phyloP scores from a whole-genome alignment of 495 filamentous ascomycete species.

The Pseudomonodictys pantanalensis region DNA sequence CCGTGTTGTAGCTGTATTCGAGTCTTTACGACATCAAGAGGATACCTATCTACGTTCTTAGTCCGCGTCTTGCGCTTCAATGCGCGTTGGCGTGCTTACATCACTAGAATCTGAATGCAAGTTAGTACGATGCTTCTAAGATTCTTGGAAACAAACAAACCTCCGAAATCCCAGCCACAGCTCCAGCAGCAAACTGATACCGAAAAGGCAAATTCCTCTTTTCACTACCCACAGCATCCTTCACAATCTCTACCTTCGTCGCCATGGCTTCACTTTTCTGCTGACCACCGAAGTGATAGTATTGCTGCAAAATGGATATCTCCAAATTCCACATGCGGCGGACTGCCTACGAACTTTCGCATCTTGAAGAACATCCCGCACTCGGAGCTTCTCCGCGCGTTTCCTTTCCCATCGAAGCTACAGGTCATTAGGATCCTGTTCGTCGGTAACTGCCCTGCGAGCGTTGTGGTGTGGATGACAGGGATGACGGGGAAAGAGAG shows the following conservation, averaged over 20 bases:
- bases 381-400: too few species aligned
- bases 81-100: conserved; percentile 3
- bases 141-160: conserved; percentile 2
- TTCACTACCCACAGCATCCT: neutral
- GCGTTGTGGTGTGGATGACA: neutral
- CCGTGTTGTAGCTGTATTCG: conserved; percentile 29
- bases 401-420: too few species aligned
- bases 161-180: conserved; percentile 28
- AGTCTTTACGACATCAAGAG: conserved; percentile 26
- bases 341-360: too few species aligned
- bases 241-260: neutral
- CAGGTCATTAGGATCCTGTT: neutral
- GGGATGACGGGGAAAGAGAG: conserved; percentile 10
- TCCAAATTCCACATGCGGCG: too few species aligned
- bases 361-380: too few species aligned
- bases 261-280: conserved; percentile 2
- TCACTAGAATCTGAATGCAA: conserved; percentile 19
- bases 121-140: neutral
- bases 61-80: neutral
- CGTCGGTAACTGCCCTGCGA: neutral
- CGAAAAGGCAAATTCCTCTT: conserved; percentile 17
- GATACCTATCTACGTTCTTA: conserved; percentile 33
- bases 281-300: too few species aligned
- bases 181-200: conserved; percentile 30
- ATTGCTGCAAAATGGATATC: too few species aligned